A percentile compares a stretch with the other conserved stretches of the same genome.
Evolutionary conservation across 2,329 filamentous ascomycete species (phyloP).

Genomic region (Colletotrichum cereale): DNA sequence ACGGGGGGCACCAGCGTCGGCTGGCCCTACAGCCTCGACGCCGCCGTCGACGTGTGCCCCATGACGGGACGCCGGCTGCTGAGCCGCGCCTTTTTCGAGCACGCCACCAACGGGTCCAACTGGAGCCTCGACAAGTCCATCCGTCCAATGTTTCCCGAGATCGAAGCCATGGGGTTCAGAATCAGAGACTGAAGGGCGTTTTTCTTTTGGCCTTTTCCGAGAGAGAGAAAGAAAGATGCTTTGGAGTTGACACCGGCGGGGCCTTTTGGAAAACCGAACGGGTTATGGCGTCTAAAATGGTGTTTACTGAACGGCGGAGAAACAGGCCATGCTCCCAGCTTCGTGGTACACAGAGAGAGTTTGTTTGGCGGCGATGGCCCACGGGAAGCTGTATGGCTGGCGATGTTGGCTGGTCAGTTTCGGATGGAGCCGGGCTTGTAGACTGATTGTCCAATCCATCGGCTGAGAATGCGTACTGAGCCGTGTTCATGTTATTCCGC

Average conservation of each 20-base stretch:
- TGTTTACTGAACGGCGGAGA: not conserved
- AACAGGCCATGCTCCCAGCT: not conserved
- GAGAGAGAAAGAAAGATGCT: not conserved
- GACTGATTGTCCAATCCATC: not conserved
- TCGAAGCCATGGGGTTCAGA: constrained; percentile 22
- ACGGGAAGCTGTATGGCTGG: not conserved
- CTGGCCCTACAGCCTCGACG: constrained; percentile 34
- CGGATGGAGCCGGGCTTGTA: not conserved
- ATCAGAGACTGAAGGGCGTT: not conserved
- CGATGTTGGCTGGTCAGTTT: not conserved
- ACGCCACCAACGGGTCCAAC: constrained; percentile 26
- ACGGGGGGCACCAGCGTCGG: constrained; percentile 29
- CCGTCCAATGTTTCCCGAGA: constrained; percentile 23
- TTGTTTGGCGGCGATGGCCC: not conserved
- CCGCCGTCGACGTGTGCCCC: constrained; percentile 29
- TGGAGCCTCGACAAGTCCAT: constrained; percentile 36
- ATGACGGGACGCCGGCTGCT: constrained; percentile 24
- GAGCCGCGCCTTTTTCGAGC: constrained; percentile 30
- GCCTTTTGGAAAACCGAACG: no score
- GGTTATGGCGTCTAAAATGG: not conserved
- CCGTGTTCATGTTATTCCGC: not conserved
- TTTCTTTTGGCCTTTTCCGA: not conserved
- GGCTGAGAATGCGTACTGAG: not conserved
- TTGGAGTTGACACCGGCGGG: not conserved
- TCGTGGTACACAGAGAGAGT: not conserved